phyloP scores from a whole-genome alignment of 768 basidiomycete genomes.

The Tubosaeta sp. region DNA sequence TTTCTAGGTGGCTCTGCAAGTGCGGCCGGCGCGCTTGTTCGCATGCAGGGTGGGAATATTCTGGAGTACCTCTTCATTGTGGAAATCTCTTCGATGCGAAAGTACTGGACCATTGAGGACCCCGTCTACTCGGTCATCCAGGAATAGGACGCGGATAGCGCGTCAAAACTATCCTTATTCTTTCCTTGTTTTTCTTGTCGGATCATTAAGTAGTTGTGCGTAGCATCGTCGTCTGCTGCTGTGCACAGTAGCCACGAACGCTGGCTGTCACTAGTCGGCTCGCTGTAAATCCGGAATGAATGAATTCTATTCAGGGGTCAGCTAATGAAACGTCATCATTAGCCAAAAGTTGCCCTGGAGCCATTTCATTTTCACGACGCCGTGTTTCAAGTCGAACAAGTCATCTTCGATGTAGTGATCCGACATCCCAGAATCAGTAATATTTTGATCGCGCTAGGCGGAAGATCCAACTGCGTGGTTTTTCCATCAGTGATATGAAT shows the following conservation, averaged over 20 bases:
- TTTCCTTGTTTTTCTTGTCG: not conserved
- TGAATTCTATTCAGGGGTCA: not conserved
- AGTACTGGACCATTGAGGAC: slow-evolving; percentile 66
- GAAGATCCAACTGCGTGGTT: not conserved
- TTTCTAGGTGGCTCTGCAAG: slow-evolving; percentile 82
- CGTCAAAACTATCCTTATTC: slow-evolving; percentile 17
- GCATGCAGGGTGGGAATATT: slow-evolving; percentile 76
- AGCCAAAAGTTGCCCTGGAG: not conserved
- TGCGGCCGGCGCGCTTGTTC: slow-evolving; percentile 87
- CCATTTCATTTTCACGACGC: not conserved
- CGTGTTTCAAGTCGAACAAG: not conserved
- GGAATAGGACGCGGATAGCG: slow-evolving; percentile 34
- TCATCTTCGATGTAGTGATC: not conserved
- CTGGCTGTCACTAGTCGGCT: not conserved
- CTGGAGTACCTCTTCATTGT: slow-evolving; percentile 95
- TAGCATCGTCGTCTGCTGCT: not conserved
- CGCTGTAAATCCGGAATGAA: not conserved
- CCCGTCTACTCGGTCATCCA: slow-evolving; percentile 88
- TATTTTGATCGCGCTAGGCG: not conserved
- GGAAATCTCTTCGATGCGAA: slow-evolving; percentile 70
- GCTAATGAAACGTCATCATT: not conserved
- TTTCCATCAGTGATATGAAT: not conserved
- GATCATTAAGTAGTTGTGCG: slow-evolving; percentile 5
- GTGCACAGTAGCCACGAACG: not conserved
- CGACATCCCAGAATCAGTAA: not conserved